A percentile compares a stretch with the other conserved stretches of the same genome.
These are phyloP conservation scores for Vanrija sp. DNA, from an alignment of 1,284 basidiomycete genomes.

Conservation along the genomic window DNA sequence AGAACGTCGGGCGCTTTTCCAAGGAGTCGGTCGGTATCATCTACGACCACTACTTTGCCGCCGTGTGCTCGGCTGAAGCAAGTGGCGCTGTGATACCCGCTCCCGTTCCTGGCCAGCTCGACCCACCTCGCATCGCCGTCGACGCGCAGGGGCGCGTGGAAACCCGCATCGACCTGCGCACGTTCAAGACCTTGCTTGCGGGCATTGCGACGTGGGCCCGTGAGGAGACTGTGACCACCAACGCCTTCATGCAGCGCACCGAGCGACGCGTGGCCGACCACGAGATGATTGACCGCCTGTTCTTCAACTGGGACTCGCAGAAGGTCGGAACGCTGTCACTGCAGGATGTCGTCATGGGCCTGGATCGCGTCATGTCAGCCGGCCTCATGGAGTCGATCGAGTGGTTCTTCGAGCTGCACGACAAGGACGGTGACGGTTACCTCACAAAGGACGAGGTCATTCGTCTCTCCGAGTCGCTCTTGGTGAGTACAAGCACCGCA, in stretches of 20 bases:
- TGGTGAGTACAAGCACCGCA: slow-evolving; percentile 39
- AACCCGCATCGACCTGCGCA: slow-evolving; percentile 78
- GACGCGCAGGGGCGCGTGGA: slow-evolving; percentile 67
- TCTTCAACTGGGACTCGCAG: slow-evolving; percentile 84
- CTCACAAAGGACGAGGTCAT: slow-evolving; percentile 95
- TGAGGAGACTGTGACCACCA: slow-evolving; percentile 87
- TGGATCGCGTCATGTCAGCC: slow-evolving; percentile 90
- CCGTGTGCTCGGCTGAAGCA: slow-evolving; percentile 68
- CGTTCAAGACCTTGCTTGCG: slow-evolving; percentile 84
- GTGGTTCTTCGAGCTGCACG: slow-evolving; percentile 96
- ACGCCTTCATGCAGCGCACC: slow-evolving; percentile 75
- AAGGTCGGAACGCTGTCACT: slow-evolving; percentile 77
- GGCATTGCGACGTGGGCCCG: slow-evolving; percentile 95
- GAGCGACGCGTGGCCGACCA: slow-evolving; percentile 52
- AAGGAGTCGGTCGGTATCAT: slow-evolving; percentile 87
- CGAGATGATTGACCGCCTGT: slow-evolving; percentile 59
- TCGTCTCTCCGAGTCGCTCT: slow-evolving; percentile 80
- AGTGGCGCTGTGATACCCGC: slow-evolving; percentile 10
- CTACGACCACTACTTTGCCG: slow-evolving; percentile 86
- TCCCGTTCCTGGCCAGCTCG: slow-evolving; percentile 29
- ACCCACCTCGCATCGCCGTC: slow-evolving; percentile 43
- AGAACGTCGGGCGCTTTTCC: slow-evolving; percentile 71
- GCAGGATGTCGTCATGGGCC: slow-evolving; percentile 82
- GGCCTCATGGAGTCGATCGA: slow-evolving; percentile 98
- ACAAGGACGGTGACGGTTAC: slow-evolving; percentile 91